These are phyloP conservation scores for Clavulina sp. DNA, from an alignment of 768 basidiomycete genomes.

Conservation along the genomic window DNA sequence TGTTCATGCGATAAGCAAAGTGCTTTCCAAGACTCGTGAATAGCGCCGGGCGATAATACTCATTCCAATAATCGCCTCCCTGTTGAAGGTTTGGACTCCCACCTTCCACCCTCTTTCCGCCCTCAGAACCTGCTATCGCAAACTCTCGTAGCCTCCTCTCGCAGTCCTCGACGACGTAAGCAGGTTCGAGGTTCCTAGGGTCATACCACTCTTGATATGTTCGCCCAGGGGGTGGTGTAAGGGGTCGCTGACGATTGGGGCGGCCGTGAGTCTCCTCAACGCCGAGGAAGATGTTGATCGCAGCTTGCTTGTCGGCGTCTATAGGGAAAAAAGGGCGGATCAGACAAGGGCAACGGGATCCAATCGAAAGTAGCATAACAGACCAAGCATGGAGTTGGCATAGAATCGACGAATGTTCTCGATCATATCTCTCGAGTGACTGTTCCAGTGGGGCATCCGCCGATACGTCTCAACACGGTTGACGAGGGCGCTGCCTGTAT, in stretches of 20 bases:
- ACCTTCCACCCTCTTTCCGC: slow-evolving; percentile 21
- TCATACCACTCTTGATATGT: slow-evolving; percentile 80
- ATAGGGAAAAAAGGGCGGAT: neutral
- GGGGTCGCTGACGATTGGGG: slow-evolving; percentile 3
- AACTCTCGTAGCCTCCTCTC: slow-evolving; percentile 42
- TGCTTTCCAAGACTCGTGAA: slow-evolving; percentile 78
- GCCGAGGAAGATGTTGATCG: slow-evolving; percentile 94
- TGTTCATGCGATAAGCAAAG: slow-evolving; percentile 87
- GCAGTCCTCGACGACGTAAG: slow-evolving; percentile 52
- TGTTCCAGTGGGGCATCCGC: slow-evolving; percentile 92
- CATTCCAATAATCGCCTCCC: slow-evolving; percentile 56
- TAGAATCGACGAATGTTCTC: slow-evolving; percentile 92
- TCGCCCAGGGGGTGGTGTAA: slow-evolving; percentile 28
- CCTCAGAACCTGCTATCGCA: no score
- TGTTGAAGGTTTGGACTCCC: slow-evolving; percentile 1
- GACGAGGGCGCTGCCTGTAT: slow-evolving; percentile 90
- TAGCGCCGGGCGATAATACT: slow-evolving; percentile 71
- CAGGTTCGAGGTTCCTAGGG: slow-evolving; percentile 44
- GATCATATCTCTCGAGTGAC: slow-evolving; percentile 89
- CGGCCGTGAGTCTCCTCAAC: slow-evolving; percentile 18
- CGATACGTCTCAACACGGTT: slow-evolving; percentile 94
- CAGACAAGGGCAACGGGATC: neutral
- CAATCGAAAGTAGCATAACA: slow-evolving; percentile 6
- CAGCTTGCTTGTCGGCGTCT: slow-evolving; percentile 95
- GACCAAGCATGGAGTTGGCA: slow-evolving; percentile 81